Conservation (phyloP, 2,329 filamentous ascomycete genomes). For the Fusarium citri region DNA sequence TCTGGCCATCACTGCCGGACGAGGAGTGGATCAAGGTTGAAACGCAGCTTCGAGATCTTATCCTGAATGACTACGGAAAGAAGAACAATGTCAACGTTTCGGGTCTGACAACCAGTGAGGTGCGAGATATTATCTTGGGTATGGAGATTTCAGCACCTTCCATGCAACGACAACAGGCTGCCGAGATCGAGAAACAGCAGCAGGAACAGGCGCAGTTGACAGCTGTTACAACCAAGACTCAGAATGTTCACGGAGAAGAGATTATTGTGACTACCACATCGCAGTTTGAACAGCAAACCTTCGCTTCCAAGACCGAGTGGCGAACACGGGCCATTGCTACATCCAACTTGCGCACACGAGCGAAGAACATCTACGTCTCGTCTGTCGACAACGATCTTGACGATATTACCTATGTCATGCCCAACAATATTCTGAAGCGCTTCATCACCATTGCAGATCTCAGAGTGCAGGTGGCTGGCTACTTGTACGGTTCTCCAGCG, state of each 20-base stretch:
- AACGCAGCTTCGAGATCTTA: conserved; percentile 92
- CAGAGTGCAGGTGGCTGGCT: conserved; percentile 94
- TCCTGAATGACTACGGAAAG: conserved; percentile 98
- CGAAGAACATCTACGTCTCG: conserved; percentile 99
- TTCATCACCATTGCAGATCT: conserved; percentile 98
- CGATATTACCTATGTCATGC: conserved; percentile 97
- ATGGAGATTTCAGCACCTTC: conserved; percentile 99
- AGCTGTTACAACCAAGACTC: conserved; percentile 96
- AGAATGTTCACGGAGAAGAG: conserved; percentile 96
- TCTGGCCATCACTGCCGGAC: conserved; percentile 94
- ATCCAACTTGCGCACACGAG: conserved; percentile 89
- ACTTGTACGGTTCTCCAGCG: conserved; percentile 92
- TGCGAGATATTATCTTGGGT: conserved; percentile 96
- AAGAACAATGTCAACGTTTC: conserved; percentile 99
- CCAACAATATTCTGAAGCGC: conserved; percentile 97
- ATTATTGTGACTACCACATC: conserved; percentile 99
- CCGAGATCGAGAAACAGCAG: conserved; percentile 99
- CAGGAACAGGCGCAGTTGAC: conserved; percentile 97
- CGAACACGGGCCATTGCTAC: conserved; percentile 96
- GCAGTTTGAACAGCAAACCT: conserved; percentile 96
- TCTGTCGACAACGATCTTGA: conserved; percentile 93
- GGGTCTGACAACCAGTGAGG: conserved; percentile 94
- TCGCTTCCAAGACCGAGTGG: conserved; percentile 99
- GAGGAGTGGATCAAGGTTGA: conserved; percentile 99
- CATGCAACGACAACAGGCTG: conserved; percentile 97